Base-by-base conservation (phyloP, 805 yeast genomes). In the Groenewaldozyma salmanticensis region DNA sequence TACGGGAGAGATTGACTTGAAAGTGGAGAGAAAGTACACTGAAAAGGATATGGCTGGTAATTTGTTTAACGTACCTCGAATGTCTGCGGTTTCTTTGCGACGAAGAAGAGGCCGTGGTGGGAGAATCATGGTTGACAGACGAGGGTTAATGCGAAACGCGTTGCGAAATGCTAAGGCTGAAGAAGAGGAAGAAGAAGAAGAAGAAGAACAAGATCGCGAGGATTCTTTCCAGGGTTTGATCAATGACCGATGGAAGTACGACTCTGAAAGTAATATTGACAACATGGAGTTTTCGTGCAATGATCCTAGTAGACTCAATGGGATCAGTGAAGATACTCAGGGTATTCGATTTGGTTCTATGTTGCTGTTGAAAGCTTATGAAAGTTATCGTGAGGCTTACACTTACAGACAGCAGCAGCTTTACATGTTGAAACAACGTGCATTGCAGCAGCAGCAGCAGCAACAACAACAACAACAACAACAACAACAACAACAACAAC, bases 321-420 rank as follows among this genome's bases (percentile, higher is more conserved):
- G 81, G 48, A 85, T 88, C 33, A 75, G 86, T 11, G 80, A 80
- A 40, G 90, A 79, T 39, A 87, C 96, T 1, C 96, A 88, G 61
- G 79, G 83, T 1, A 83, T 90, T 22, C 68, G 96, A 45, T 88
- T 88, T 62, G 95, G 96, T 5, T 76, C 94, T 4, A 87, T 87
- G 96, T 62, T 90, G 24, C 67, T 87, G 33, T 76, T 92, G 3
- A 90, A 88, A 59, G 79, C 96, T 0, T 83, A 83, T 55, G 96
- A 87, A 40, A 72, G 79, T 38, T 65, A 79, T 48, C 67, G 85
- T 52, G 86, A 87, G 55, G 81, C 88, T 17, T 77, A 83, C 42
- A 71, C 76, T 53, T 77, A 78, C 61, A 71, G 92, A 50, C 77
- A 79, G 61, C 87, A 75, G 60, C 79, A 61, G 39, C 42, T 46